Base-by-base conservation (phyloP, 2,329 filamentous ascomycete species). In the Coniella lustricola region DNA sequence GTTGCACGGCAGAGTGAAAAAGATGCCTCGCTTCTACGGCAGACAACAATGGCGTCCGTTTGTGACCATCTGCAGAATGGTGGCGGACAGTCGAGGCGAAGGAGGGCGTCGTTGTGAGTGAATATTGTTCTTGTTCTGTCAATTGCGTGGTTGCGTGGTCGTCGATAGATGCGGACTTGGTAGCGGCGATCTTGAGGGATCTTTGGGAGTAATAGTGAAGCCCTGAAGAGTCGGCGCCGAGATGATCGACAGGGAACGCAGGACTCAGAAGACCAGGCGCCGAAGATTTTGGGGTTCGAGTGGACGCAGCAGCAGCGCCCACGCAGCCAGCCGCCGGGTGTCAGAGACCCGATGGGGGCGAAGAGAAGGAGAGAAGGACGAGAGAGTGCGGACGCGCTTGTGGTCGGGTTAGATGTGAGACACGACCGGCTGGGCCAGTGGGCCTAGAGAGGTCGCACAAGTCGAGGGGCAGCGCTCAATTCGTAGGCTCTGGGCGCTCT, bases 1-100 rank as follows among this genome's bases (percentile, higher is more conserved):
- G 50, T 44, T 53, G 39, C 47, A 53, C 44, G 47, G 40, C 50
- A 53, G 44, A 29, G n/a, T n/a, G 50, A 48, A 25, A 45, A 46
- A 38, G 44, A 45, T 39, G 36, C 40, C 50, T 53, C 50, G 50
- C 50, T 53, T 53, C 50, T 49, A 48, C 44, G 50, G 44, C 50
- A 53, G 50, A 48, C 50, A 47, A 53, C 47, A 53, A 44, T 48
- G 44, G 43, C 47, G 48, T 50, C 44, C 47, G 39, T 53, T n/a
- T 47, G 49, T 51, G 45, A 53, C 48, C 50, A 53, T 53, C 44
- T 48, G 50, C 48, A 48, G 40, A 29, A 21, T 36, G 45, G 42
- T 40, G 45, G 20, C 35, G 49, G 38, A 44, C 29, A 12, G n/a
- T 29, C 25, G 18, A 7, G 17, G 35, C 3, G 36, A 13, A n/a